Conservation (phyloP, 306 rosid species). For the Carpinus fangiana region DNA sequence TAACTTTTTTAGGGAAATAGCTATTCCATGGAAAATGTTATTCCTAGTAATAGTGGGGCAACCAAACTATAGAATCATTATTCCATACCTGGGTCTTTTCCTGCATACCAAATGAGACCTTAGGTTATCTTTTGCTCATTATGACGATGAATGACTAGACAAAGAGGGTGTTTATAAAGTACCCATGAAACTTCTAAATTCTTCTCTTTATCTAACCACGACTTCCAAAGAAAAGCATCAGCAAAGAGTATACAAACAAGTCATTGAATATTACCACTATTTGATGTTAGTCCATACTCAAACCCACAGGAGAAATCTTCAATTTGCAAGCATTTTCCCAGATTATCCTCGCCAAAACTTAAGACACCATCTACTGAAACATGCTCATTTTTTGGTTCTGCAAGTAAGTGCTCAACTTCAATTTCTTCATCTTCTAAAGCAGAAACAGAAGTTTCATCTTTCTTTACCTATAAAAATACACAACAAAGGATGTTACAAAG, state of each 20-base stretch:
- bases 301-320: slow-evolving; percentile 48
- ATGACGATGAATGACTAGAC: not conserved
- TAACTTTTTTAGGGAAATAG: too few relatives aligned
- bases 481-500: slow-evolving; percentile 18
- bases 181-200: not conserved
- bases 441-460: slow-evolving; percentile 58
- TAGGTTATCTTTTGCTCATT: not conserved
- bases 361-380: slow-evolving; percentile 51
- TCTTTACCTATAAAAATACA: slow-evolving; percentile 46
- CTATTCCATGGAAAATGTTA: too few relatives aligned
- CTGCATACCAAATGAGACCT: too few relatives aligned
- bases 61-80: too few relatives aligned
- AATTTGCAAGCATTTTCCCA: slow-evolving; percentile 39
- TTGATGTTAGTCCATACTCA: slow-evolving; percentile 48
- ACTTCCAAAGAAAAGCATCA: slow-evolving; percentile 19
- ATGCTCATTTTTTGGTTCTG: slow-evolving; percentile 58
- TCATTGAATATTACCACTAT: slow-evolving; percentile 36
- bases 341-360: slow-evolving; percentile 42
- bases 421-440: slow-evolving; percentile 50
- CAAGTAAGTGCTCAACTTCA: slow-evolving; percentile 60
- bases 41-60: too few relatives aligned
- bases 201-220: slow-evolving; percentile 13
- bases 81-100: too few relatives aligned
- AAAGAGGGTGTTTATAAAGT: not conserved
- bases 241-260: not conserved